A percentile compares a stretch with the other conserved stretches of the same genome.
Conservation (phyloP, 2,329 filamentous ascomycete genomes). For the Albophoma yamanashiensis region DNA sequence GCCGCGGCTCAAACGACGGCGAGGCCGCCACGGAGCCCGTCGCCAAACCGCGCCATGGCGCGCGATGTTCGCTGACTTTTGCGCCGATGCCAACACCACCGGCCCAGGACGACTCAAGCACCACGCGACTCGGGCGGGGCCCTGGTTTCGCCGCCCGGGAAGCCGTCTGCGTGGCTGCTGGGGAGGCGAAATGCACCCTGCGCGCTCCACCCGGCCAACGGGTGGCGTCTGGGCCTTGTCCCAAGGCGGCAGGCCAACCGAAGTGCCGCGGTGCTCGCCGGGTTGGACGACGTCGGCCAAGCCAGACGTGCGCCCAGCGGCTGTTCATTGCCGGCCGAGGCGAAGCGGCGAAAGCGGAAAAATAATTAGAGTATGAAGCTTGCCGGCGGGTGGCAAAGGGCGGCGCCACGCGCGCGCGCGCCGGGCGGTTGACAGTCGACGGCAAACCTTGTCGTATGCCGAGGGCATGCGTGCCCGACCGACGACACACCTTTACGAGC, state of each 20-base stretch:
- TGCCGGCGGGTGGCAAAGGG: not conserved
- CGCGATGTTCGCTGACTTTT: not conserved
- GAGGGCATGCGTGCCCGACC: no score
- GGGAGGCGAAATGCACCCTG: not conserved
- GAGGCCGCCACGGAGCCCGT: not conserved
- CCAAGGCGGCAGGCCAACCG: not conserved
- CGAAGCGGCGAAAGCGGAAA: not conserved
- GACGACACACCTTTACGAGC: no score
- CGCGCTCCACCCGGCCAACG: not conserved
- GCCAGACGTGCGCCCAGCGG: not conserved
- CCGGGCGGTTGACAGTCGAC: not conserved
- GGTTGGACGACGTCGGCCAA: not conserved
- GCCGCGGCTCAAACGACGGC: not conserved
- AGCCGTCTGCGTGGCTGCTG: not conserved
- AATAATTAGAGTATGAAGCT: no score
- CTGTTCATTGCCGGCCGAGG: not conserved
- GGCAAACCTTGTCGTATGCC: not conserved
- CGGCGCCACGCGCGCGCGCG: not conserved
- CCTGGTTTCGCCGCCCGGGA: not conserved
- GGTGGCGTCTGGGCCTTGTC: not conserved
- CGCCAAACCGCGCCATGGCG: not conserved
- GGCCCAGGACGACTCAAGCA: not conserved
- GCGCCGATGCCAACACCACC: not conserved
- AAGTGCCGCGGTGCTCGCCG: not conserved
- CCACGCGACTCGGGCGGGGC: not conserved